Percentiles rank a stretch among this genome's conserved stretches.
Conservation (phyloP, 768 basidiomycete species). For the Leccinum arenicola region DNA sequence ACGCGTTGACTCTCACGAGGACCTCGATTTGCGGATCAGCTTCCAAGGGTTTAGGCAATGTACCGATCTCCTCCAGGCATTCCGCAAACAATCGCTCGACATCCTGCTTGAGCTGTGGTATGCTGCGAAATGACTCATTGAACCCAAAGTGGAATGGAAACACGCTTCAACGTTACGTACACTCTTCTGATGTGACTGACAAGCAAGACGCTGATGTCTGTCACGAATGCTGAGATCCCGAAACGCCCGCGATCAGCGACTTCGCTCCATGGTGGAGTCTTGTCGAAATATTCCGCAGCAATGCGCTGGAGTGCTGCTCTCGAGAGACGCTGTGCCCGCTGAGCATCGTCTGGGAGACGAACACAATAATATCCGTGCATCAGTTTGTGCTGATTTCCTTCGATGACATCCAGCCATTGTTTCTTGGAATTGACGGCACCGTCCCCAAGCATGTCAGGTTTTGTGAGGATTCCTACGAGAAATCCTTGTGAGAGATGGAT, state of each 20-base stretch:
- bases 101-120: conserved; percentile 43
- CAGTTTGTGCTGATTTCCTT: conserved; percentile 44
- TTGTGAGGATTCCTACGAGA: conserved; percentile 60
- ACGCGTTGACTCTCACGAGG: conserved; percentile 40
- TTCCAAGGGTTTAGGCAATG: conserved; percentile 39
- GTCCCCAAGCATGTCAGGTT: conserved; percentile 53
- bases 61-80: conserved; percentile 32
- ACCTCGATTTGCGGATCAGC: conserved; percentile 47
- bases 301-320: conserved; percentile 36
- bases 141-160: not conserved
- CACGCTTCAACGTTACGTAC: conserved; percentile 34
- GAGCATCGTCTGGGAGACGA: conserved; percentile 58
- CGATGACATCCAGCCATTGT: conserved; percentile 51
- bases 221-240: conserved; percentile 52
- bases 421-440: conserved; percentile 42
- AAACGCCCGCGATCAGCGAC: conserved; percentile 47
- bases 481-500: not conserved
- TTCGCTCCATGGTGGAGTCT: conserved; percentile 50
- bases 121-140: conserved; percentile 31
- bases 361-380: conserved; percentile 65
- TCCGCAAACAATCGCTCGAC: conserved; percentile 39
- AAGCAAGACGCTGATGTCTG: conserved; percentile 50
- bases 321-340: conserved; percentile 40
- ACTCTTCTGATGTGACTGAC: conserved; percentile 49
- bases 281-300: conserved; percentile 46